phyloP scores from a whole-genome alignment of 441 rosid species.

The Croton setiger region DNA sequence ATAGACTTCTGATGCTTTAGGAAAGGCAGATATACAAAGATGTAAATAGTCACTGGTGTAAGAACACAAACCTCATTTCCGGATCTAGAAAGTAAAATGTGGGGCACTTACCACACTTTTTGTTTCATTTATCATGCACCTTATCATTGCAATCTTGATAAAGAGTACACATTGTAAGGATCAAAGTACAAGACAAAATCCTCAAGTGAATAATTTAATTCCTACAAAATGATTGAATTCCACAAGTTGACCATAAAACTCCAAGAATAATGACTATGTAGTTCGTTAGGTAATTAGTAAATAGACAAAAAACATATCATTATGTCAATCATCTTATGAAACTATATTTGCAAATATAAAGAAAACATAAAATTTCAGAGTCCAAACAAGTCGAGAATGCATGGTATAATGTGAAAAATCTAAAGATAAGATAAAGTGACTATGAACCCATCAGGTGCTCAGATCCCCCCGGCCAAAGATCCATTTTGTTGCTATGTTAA shows the following conservation, averaged over 20 bases:
- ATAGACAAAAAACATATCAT: background rate
- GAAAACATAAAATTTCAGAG: background rate
- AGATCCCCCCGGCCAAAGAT: background rate
- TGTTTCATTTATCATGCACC: no score
- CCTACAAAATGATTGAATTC: background rate
- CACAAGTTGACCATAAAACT: background rate
- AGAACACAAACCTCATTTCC: background rate
- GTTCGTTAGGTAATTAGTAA: no score
- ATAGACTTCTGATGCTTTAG: background rate
- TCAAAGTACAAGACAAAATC: background rate
- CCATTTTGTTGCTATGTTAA: background rate
- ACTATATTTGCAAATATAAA: background rate
- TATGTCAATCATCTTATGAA: background rate
- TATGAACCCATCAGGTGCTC: background rate
- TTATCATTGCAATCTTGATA: slow-evolving; percentile 1
- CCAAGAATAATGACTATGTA: background rate
- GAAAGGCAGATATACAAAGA: background rate
- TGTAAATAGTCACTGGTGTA: background rate
- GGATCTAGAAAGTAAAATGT: no score
- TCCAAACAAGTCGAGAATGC: background rate
- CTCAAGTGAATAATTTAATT: background rate
- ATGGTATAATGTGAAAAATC: background rate
- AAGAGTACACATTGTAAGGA: background rate
- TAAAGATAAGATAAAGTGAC: background rate
- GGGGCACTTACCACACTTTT: no score